Percentiles rank a stretch among this genome's conserved stretches.
These are phyloP conservation scores for Wallacemonas sp. DNA, from an alignment of 208 protist species.

Conservation along the genomic window DNA sequence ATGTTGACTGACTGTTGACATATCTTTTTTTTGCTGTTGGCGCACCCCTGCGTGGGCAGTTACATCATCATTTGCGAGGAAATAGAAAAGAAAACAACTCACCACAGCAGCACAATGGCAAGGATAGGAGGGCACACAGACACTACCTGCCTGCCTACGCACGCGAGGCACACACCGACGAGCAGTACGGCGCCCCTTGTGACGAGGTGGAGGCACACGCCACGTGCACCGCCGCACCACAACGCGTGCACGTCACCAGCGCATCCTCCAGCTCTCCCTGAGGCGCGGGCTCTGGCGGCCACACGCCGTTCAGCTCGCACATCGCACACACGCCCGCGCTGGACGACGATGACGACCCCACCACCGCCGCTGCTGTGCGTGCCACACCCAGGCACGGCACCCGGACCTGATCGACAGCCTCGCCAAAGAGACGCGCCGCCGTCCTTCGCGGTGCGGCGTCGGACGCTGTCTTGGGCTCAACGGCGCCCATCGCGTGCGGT, in stretches of 20 bases:
- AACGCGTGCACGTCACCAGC: background rate
- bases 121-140: no score
- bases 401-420: background rate
- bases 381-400: slow-evolving; percentile 8
- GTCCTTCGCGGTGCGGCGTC: no score
- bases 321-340: slow-evolving; percentile 30
- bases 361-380: no score
- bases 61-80: no score
- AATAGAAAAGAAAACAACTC: no score
- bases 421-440: background rate
- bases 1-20: no score
- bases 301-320: slow-evolving; percentile 42
- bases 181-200: background rate
- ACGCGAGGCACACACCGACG: background rate
- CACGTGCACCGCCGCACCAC: slow-evolving; percentile 7
- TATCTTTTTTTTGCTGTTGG: no score
- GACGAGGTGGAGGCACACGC: background rate
- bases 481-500: background rate
- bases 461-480: background rate
- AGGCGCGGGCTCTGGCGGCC: background rate
- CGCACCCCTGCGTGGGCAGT: no score
- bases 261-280: slow-evolving; percentile 1
- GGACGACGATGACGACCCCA: background rate
- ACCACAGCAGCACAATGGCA: no score
- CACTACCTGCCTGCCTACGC: no score